Conservation (phyloP, 768 basidiomycete species). For the Phaeotremella fagi region DNA sequence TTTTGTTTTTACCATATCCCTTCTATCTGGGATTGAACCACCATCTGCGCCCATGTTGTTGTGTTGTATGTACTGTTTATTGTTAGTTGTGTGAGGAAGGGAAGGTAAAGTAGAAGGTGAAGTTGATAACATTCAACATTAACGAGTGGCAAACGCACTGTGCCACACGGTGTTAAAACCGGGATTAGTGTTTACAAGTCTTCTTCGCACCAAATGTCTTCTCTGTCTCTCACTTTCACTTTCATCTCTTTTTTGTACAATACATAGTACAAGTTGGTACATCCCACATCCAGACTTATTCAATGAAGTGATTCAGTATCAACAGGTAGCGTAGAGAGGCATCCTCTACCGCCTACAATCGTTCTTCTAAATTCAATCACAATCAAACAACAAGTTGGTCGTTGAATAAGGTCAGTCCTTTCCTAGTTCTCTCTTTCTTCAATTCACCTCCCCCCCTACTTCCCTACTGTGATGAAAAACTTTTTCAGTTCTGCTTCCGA, state of each 20-base stretch:
- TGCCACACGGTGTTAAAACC: not conserved
- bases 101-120: not conserved
- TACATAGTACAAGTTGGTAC: no score
- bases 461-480: slow-evolving; percentile 33
- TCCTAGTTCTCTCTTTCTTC: not conserved
- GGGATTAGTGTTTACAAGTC: not conserved
- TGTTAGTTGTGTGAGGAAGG: no score
- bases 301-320: not conserved
- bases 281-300: not conserved
- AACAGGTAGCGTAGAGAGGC: no score
- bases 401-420: no score
- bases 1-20: slow-evolving; percentile 50
- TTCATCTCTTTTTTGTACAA: no score
- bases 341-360: no score
- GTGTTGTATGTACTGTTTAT: not conserved
- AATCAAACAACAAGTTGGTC: no score
- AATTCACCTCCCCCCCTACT: slow-evolving; percentile 1
- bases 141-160: no score
- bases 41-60: slow-evolving; percentile 45
- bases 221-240: no score
- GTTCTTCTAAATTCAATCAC: no score
- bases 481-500: slow-evolving; percentile 48
- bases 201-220: not conserved
- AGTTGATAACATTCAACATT: not conserved
- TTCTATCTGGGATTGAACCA: slow-evolving; percentile 49